Evolutionary conservation across 2,329 filamentous ascomycete species (phyloP).

Genomic region (Fusarium anguioides): DNA sequence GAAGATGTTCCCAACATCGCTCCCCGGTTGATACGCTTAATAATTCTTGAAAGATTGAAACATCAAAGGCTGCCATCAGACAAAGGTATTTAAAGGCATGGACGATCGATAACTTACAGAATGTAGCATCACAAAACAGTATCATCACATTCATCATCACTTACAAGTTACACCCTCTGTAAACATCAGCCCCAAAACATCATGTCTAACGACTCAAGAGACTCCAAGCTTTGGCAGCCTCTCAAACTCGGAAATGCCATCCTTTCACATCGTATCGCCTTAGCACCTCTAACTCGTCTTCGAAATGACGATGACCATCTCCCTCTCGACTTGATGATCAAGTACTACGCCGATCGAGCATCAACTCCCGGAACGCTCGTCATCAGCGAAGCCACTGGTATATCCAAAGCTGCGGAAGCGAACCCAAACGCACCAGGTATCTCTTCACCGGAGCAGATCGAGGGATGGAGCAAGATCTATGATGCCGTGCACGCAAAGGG

Average conservation of each 20-base stretch:
- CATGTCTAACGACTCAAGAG: conserved; percentile 33
- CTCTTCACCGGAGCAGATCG: conserved; percentile 65
- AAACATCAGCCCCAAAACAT: background rate
- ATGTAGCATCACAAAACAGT: background rate
- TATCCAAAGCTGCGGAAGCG: conserved; percentile 45
- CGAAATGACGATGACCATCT: conserved; percentile 56
- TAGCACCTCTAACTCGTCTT: conserved; percentile 67
- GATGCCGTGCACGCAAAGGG: conserved; percentile 72
- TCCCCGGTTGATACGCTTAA: fast-evolving
- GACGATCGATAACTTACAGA: fast-evolving
- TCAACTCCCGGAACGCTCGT: conserved; percentile 56
- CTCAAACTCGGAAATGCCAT: conserved; percentile 53
- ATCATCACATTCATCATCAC: background rate
- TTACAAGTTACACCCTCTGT: too few relatives aligned
- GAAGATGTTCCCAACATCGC: background rate
- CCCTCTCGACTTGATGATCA: conserved; percentile 46
- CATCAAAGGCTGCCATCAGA: fast-evolving
- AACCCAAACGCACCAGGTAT: conserved; percentile 64
- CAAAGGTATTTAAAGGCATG: background rate
- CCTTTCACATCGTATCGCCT: conserved; percentile 59
- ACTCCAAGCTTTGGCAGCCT: conserved; percentile 48
- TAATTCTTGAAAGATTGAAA: fast-evolving
- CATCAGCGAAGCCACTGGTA: conserved; percentile 60
- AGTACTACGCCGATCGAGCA: conserved; percentile 60
- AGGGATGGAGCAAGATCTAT: conserved; percentile 69